A percentile compares a stretch with the other conserved stretches of the same genome.
These are phyloP conservation scores for Protostelium mycophagum DNA, from an alignment of 78 protist genomes.

Conservation along the genomic window DNA sequence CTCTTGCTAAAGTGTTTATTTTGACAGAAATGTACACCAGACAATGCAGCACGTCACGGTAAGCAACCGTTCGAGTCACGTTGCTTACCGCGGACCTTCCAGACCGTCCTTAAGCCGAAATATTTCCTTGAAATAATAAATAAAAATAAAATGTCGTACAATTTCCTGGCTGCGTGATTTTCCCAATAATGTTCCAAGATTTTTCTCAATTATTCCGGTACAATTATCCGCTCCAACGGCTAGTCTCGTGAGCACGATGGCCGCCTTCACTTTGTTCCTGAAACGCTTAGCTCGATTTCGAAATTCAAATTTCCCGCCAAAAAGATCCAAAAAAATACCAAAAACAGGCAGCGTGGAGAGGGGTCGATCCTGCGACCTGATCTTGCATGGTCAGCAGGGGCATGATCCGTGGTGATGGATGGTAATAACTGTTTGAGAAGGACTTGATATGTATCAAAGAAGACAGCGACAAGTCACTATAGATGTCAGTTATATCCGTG, in stretches of 20 bases:
- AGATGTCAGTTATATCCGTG: too few species aligned
- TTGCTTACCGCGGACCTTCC: too few species aligned
- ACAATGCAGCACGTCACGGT: too few species aligned
- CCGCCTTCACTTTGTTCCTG: neutral
- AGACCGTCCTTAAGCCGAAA: too few species aligned
- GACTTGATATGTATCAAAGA: neutral
- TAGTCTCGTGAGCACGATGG: neutral
- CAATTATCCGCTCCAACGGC: too few species aligned
- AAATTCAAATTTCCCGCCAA: too few species aligned
- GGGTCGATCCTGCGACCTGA: neutral
- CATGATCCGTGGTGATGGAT: neutral
- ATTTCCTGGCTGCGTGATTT: neutral
- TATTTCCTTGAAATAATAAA: too few species aligned
- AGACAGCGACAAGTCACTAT: neutral
- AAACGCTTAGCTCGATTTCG: too few species aligned
- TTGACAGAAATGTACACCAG: too few species aligned
- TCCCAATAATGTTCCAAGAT: neutral
- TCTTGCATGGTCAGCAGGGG: neutral
- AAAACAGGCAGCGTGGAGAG: neutral
- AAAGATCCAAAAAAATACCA: too few species aligned
- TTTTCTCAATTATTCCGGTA: too few species aligned
- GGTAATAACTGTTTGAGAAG: neutral
- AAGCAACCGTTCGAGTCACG: too few species aligned
- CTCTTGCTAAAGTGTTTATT: neutral
- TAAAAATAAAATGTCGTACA: neutral